Conservation (phyloP, 208 protist genomes). For the Leishmania tarentolae region DNA sequence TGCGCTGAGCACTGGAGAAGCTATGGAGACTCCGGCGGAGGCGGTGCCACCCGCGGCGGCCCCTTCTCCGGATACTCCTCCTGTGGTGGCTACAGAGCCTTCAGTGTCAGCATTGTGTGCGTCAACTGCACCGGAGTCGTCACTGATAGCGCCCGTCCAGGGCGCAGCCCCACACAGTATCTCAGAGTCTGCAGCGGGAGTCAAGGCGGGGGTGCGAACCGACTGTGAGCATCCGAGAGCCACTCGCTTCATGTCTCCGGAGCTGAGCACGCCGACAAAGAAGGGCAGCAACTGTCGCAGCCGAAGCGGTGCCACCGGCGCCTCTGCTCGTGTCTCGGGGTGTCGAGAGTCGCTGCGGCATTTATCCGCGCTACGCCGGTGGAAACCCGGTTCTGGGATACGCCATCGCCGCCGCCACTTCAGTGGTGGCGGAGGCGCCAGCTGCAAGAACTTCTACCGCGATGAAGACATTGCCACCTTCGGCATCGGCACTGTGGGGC, state of each 20-base stretch:
- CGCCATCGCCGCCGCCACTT: slow-evolving; percentile 10
- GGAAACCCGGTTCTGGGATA: background rate
- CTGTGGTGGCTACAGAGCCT: background rate
- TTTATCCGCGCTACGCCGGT: background rate
- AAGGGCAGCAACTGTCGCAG: background rate
- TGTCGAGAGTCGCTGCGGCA: background rate
- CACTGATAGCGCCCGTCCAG: background rate
- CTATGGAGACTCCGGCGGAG: background rate
- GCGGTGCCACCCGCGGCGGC: background rate
- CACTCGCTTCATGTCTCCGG: background rate
- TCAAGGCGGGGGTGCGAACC: background rate
- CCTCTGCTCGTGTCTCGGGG: background rate
- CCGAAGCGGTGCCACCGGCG: background rate
- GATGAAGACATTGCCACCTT: slow-evolving; percentile 27
- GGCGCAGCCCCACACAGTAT: background rate
- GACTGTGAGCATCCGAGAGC: background rate
- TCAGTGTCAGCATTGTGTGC: background rate
- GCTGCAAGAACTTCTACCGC: slow-evolving; percentile 37
- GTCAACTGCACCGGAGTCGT: background rate
- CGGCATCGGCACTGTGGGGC: slow-evolving; percentile 58
- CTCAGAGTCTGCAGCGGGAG: background rate
- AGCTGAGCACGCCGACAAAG: background rate
- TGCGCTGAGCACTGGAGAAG: background rate
- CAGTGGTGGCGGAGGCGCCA: slow-evolving; percentile 9
- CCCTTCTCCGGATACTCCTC: background rate